These are phyloP conservation scores for Phytophthora pluvialis DNA, from an alignment of 352 stramenopile species.

Conservation along the genomic window DNA sequence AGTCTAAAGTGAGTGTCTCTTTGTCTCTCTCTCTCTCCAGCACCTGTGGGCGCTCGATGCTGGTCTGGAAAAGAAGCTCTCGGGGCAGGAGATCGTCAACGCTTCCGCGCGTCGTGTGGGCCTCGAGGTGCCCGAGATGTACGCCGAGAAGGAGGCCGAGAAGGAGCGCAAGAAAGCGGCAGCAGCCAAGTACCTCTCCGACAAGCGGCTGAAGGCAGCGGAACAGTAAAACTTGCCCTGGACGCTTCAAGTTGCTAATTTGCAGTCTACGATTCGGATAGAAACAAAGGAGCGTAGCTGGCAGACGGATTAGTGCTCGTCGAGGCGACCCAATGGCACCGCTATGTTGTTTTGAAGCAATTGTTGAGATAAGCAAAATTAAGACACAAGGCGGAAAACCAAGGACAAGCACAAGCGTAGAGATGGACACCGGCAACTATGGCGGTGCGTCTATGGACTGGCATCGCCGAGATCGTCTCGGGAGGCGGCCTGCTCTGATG, in stretches of 20 bases:
- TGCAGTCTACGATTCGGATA: constrained; percentile 13
- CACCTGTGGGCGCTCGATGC: constrained; percentile 78
- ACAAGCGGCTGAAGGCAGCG: constrained; percentile 51
- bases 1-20: constrained; percentile 4
- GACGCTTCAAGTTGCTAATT: not conserved
- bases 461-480: constrained; percentile 53
- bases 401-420: constrained; percentile 34
- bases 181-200: constrained; percentile 61
- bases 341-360: constrained; percentile 37
- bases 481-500: constrained; percentile 51
- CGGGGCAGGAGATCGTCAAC: constrained; percentile 76
- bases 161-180: constrained; percentile 44
- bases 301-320: not conserved
- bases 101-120: constrained; percentile 78
- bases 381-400: constrained; percentile 30
- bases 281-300: constrained; percentile 20
- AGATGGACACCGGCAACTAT: constrained; percentile 20
- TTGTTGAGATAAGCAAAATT: constrained; percentile 44
- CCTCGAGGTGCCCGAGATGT: constrained; percentile 79
- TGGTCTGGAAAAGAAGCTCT: constrained; percentile 71
- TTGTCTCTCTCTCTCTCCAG: constrained; percentile 33
- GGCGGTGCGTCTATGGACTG: constrained; percentile 49
- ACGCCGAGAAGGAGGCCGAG: constrained; percentile 59
- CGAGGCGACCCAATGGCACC: constrained; percentile 21
- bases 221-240: constrained; percentile 13